Percentiles rank a stretch among this genome's conserved stretches.
Conservation (phyloP, 2,329 filamentous ascomycete genomes). For the Diaporthe citrichinensis region DNA sequence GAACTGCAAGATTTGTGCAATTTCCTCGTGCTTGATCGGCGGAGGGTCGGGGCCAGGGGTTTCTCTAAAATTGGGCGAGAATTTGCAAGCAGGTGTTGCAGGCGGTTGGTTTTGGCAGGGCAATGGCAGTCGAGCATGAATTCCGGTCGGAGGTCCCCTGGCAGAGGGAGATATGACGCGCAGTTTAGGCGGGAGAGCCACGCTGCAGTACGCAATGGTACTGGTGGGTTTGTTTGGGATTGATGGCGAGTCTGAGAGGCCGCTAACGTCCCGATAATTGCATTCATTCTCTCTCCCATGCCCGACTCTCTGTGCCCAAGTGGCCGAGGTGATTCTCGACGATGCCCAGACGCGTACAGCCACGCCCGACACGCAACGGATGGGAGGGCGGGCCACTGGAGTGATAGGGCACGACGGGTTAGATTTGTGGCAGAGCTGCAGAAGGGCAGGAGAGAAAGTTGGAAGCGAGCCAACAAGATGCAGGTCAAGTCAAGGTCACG, state of each 20-base stretch:
- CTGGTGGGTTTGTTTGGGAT: constrained; percentile 33
- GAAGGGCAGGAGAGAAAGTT: constrained; percentile 3
- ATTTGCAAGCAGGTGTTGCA: constrained; percentile 10
- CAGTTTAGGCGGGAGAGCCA: constrained; percentile 17
- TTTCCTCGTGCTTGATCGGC: constrained; percentile 35
- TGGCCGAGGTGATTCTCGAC: background rate
- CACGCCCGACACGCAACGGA: constrained; percentile 26
- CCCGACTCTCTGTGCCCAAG: background rate
- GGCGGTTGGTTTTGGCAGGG: constrained; percentile 4
- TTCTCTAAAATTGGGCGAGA: constrained; percentile 6
- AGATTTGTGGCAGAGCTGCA: constrained; percentile 10
- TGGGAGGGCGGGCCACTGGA: background rate
- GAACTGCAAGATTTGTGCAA: constrained; percentile 32
- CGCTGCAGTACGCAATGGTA: constrained; percentile 28
- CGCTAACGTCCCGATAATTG: constrained; percentile 21
- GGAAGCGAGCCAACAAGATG: constrained; percentile 22
- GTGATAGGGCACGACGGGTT: background rate
- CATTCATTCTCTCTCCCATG: constrained; percentile 2
- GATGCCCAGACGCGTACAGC: constrained; percentile 18
- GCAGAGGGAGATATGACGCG: constrained; percentile 25
- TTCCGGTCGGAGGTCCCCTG: constrained; percentile 17
- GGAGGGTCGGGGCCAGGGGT: constrained; percentile 1
- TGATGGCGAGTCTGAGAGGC: constrained; percentile 17
- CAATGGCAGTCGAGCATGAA: constrained; percentile 33
- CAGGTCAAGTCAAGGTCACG: constrained; percentile 15